A percentile compares a stretch with the other conserved stretches of the same genome.
Evolutionary conservation across 2,329 filamentous ascomycete species (phyloP).

Genomic region (Exophiala mesophila): DNA sequence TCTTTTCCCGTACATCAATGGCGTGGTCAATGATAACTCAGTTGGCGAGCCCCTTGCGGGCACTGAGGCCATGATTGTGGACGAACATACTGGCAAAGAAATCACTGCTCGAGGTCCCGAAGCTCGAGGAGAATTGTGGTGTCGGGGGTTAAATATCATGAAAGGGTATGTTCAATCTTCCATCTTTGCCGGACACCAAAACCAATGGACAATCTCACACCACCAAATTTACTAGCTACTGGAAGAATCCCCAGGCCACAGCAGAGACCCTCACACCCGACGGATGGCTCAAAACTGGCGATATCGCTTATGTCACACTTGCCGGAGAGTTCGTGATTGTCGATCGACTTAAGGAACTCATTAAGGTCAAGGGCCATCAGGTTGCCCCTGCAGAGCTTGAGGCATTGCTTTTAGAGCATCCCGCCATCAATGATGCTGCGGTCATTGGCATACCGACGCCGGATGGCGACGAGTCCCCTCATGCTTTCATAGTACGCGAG

Average conservation of each 20-base stretch:
- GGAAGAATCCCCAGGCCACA: constrained; percentile 48
- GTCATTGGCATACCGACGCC: constrained; percentile 56
- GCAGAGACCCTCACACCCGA: constrained; percentile 52
- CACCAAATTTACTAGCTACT: constrained; percentile 9
- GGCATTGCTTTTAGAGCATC: constrained; percentile 47
- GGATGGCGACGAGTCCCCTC: constrained; percentile 56
- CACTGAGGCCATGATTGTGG: constrained; percentile 54
- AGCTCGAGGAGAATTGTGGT: constrained; percentile 61
- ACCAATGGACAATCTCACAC: too few relatives aligned
- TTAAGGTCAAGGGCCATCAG: constrained; percentile 67
- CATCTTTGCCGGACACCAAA: too few relatives aligned
- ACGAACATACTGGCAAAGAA: constrained; percentile 59
- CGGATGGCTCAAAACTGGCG: constrained; percentile 85
- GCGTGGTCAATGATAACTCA: constrained; percentile 39
- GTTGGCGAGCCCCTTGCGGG: constrained; percentile 43
- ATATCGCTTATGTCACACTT: constrained; percentile 71
- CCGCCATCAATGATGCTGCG: constrained; percentile 54
- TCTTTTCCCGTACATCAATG: constrained; percentile 55
- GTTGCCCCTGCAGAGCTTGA: constrained; percentile 65
- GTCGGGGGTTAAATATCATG: constrained; percentile 58
- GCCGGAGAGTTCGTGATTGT: constrained; percentile 83
- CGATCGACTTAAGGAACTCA: constrained; percentile 65
- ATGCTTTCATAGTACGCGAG: constrained; percentile 40
- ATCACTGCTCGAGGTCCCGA: constrained; percentile 60
- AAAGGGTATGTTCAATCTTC: too few relatives aligned